Base-by-base conservation (phyloP, 1,284 basidiomycete species). In the Leccinum subrobustum region DNA sequence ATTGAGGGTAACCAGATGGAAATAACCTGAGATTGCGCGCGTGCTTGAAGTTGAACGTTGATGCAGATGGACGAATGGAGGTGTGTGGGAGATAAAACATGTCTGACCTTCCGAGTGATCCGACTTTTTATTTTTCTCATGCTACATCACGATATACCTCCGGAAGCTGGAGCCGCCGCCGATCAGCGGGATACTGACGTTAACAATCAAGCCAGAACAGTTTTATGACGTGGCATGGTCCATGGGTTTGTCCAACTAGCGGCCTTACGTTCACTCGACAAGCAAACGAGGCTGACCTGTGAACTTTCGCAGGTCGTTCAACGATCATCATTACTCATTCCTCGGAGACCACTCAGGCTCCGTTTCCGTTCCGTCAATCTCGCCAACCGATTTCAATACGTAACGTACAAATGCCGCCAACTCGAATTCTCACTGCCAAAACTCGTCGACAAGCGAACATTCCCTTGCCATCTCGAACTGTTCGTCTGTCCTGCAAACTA, bases 381-480 rank as follows among this genome's bases (percentile, higher is more conserved):
- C 51, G 16, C 23, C 52, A 37, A 18, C 3, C 12, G 12, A 52
- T 25, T 20, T 48, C 23, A 2, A 44, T 0, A 33, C 12, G 33
- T 33, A 29, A 14, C 3, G 27, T 64, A 48, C 57, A 48, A 9
- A 23, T 6, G 18, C 16, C 12, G n/a, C 9, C 42, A 44, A 44
- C 18, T 44, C 42, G 18, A 44, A 44, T 18, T 44, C 35, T 16
- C 57, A 69, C 44, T 3, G 12, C 66, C 69, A 67, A 56, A 69
- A 72, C 29, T 56, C 52, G n/a, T 54, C 56, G 1, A 42, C 14
- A 11, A 72, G 54, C 14, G 69, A 67, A 71, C 85, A 88, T 60
- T 82, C 77, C 55, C 81, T 77, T 25, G 86, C 86, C 85, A 88
- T 89, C 70, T 89, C 86, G n/a, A 84, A 70, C 81, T 88, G 78